phyloP scores from a whole-genome alignment of 2,329 filamentous ascomycete species.

The Xylaria sp. region DNA sequence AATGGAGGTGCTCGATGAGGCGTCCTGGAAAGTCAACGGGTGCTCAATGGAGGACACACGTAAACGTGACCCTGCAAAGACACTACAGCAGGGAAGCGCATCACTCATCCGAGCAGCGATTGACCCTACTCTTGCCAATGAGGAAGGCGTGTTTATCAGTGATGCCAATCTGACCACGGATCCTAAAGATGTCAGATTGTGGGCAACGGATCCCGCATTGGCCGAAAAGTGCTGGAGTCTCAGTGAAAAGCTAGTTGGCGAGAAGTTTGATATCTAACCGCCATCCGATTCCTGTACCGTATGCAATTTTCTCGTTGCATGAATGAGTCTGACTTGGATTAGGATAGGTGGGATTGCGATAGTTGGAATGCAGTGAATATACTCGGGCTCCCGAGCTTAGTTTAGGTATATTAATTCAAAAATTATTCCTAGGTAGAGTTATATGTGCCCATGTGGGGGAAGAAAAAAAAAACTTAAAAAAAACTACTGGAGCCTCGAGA shows the following conservation, averaged over 20 bases:
- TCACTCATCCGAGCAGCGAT: conserved; percentile 51
- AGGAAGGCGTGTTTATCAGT: conserved; percentile 42
- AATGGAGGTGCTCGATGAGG: conserved; percentile 32
- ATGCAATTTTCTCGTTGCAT: too few relatives aligned
- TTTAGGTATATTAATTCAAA: too few relatives aligned
- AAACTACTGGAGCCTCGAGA: not conserved
- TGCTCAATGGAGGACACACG: conserved; percentile 29
- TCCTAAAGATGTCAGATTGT: conserved; percentile 36
- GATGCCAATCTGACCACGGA: conserved; percentile 44
- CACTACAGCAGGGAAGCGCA: conserved; percentile 48
- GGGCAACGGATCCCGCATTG: conserved; percentile 44
- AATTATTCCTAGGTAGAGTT: not conserved
- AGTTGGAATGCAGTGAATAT: too few relatives aligned
- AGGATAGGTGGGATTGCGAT: too few relatives aligned
- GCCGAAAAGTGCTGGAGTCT: conserved; percentile 46
- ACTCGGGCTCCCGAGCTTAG: too few relatives aligned
- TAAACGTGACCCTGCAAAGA: conserved; percentile 37
- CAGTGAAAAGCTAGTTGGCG: conserved; percentile 46
- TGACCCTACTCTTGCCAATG: conserved; percentile 46
- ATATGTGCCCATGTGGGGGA: not conserved
- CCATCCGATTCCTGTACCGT: too few relatives aligned
- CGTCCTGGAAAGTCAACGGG: conserved; percentile 34
- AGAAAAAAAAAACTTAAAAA: not conserved
- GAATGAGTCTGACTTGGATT: too few relatives aligned
- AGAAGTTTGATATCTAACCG: conserved; percentile 39